These are phyloP conservation scores for Botryotinia convoluta DNA, from an alignment of 2,329 filamentous ascomycete species.

Conservation along the genomic window DNA sequence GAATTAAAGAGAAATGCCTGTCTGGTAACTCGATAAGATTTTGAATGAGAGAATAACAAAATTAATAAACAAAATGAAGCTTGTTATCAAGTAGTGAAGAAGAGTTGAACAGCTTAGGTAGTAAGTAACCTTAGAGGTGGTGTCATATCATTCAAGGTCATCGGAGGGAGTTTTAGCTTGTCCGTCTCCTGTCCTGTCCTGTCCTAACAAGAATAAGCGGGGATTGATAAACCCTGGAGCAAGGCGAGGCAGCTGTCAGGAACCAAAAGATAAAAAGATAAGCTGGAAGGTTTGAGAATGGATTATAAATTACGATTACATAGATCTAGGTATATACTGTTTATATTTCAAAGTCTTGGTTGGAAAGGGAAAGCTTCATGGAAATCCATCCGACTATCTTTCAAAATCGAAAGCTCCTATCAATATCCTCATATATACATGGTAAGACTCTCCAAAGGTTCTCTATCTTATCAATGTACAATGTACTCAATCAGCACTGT, in stretches of 20 bases:
- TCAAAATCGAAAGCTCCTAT: background rate
- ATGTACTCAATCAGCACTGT: background rate
- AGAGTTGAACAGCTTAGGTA: background rate
- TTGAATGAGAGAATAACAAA: background rate
- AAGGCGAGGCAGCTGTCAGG: background rate
- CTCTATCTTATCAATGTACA: background rate
- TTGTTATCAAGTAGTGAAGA: background rate
- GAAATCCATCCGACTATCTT: background rate
- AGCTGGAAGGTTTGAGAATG: background rate
- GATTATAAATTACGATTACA: background rate
- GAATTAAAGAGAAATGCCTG: background rate
- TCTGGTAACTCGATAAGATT: background rate
- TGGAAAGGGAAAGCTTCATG: background rate
- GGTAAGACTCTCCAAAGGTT: background rate
- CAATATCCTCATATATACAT: background rate
- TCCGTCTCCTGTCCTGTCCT: background rate
- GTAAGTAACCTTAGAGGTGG: background rate
- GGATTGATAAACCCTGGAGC: constrained; percentile 6
- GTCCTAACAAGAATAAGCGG: background rate
- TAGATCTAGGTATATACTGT: background rate
- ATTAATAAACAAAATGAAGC: background rate
- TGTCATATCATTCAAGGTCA: background rate
- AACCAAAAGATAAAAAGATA: background rate
- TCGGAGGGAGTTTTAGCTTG: background rate
- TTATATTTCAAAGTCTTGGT: background rate